Evolutionary conservation across 1,284 basidiomycete species (phyloP).

Genomic region (Neonothopanus nambi): DNA sequence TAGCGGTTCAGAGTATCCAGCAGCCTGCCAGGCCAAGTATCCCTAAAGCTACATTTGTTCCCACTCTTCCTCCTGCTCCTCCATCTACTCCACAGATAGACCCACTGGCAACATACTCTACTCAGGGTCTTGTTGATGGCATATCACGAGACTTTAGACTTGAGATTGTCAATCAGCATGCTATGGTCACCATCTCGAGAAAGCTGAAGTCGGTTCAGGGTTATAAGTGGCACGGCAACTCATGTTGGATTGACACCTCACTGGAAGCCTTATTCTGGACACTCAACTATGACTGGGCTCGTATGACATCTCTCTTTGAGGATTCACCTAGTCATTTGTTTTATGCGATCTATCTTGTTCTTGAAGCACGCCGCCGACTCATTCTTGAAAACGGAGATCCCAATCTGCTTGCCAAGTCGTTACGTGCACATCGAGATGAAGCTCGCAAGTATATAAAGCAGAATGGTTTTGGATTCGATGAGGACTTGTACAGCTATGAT

Average conservation of each 20-base stretch:
- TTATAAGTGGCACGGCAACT: slow-evolving; percentile 1
- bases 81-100: no score
- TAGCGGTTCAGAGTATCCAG: no score
- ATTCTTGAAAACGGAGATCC: not conserved
- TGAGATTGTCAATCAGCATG: not conserved
- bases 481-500: not conserved
- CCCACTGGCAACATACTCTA: not conserved
- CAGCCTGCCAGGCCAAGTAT: no score
- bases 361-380: not conserved
- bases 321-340: not conserved
- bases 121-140: not conserved
- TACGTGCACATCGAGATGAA: not conserved
- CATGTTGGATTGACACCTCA: slow-evolving; percentile 5
- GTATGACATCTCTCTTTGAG: not conserved
- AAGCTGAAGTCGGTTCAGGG: not conserved
- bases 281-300: not conserved
- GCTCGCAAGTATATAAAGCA: not conserved
- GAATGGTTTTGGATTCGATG: not conserved
- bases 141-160: not conserved
- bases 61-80: no score
- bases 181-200: not conserved
- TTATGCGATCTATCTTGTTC: not conserved
- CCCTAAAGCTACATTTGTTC: no score
- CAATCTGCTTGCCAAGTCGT: not conserved
- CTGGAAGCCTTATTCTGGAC: slow-evolving; percentile 1